These are phyloP conservation scores for Selaginella tamariscina DNA, from an alignment of 75 land plant genomes.

Conservation along the genomic window DNA sequence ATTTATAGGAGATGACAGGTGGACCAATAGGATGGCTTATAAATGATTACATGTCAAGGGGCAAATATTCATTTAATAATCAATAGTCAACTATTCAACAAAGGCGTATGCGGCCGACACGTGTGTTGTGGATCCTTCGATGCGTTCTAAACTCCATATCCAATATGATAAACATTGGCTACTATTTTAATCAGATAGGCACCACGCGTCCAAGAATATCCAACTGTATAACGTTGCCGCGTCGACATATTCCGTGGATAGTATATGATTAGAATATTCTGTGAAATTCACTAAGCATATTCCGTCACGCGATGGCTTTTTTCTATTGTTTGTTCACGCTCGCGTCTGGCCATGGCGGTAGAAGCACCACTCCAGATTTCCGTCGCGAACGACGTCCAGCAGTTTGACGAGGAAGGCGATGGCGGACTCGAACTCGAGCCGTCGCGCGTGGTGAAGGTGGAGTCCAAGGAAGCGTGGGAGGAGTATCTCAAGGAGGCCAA, in stretches of 20 bases:
- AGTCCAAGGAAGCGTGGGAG: slow-evolving; percentile 38
- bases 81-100: too few relatives aligned
- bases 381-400: background rate
- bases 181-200: too few relatives aligned
- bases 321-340: background rate
- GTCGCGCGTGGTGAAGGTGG: slow-evolving; percentile 31
- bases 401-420: background rate
- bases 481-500: slow-evolving; percentile 28
- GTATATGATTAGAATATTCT: background rate
- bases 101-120: too few relatives aligned
- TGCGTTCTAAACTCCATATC: too few relatives aligned
- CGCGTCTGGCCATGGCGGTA: background rate
- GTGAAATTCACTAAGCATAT: background rate
- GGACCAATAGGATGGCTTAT: too few relatives aligned
- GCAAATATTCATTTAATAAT: too few relatives aligned
- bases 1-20: too few relatives aligned
- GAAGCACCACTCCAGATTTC: background rate
- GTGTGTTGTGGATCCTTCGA: too few relatives aligned
- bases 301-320: background rate
- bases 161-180: too few relatives aligned
- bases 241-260: background rate
- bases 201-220: background rate
- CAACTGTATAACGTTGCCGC: background rate
- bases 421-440: background rate
- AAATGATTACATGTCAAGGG: too few relatives aligned